These are phyloP conservation scores for Fusarium austroafricanum DNA, from an alignment of 2,329 filamentous ascomycete genomes.

Conservation along the genomic window DNA sequence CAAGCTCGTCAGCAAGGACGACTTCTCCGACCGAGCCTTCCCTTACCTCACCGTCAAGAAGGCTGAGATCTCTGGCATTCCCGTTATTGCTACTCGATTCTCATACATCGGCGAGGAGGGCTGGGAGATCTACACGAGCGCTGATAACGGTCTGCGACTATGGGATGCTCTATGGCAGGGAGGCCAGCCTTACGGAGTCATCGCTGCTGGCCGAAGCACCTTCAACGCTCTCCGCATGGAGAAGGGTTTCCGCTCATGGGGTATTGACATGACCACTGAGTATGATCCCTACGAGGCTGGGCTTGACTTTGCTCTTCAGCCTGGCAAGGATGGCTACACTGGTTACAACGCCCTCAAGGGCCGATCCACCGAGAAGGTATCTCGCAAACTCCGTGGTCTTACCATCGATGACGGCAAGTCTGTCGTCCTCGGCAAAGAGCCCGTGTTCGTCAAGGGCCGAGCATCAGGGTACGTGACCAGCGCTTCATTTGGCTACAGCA, in stretches of 20 bases:
- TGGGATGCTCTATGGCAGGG: slow-evolving; percentile 70
- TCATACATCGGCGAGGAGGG: slow-evolving; percentile 72
- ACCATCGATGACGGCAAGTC: slow-evolving; percentile 67
- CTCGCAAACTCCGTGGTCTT: slow-evolving; percentile 59
- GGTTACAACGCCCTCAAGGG: slow-evolving; percentile 62
- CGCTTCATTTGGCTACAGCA: slow-evolving; percentile 69
- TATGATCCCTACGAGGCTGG: slow-evolving; percentile 71
- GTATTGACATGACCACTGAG: slow-evolving; percentile 69
- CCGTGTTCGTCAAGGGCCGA: slow-evolving; percentile 62
- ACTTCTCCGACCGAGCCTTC: slow-evolving; percentile 59
- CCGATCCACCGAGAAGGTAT: slow-evolving; percentile 51
- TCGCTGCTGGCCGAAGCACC: slow-evolving; percentile 68
- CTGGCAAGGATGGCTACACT: slow-evolving; percentile 61
- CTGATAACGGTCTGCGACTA: slow-evolving; percentile 67
- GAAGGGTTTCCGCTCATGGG: slow-evolving; percentile 68
- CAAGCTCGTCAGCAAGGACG: slow-evolving; percentile 55
- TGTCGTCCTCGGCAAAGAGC: slow-evolving; percentile 71
- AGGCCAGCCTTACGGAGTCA: slow-evolving; percentile 64
- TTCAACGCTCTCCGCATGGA: slow-evolving; percentile 70
- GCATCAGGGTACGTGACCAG: slow-evolving; percentile 69
- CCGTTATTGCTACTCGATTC: slow-evolving; percentile 65
- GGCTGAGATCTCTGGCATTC: slow-evolving; percentile 64
- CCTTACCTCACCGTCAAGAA: slow-evolving; percentile 63
- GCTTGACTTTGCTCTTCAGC: slow-evolving; percentile 61
- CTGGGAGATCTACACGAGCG: slow-evolving; percentile 71